phyloP scores from a whole-genome alignment of 73 alveolate genomes.

The Paramecium biaurelia region DNA sequence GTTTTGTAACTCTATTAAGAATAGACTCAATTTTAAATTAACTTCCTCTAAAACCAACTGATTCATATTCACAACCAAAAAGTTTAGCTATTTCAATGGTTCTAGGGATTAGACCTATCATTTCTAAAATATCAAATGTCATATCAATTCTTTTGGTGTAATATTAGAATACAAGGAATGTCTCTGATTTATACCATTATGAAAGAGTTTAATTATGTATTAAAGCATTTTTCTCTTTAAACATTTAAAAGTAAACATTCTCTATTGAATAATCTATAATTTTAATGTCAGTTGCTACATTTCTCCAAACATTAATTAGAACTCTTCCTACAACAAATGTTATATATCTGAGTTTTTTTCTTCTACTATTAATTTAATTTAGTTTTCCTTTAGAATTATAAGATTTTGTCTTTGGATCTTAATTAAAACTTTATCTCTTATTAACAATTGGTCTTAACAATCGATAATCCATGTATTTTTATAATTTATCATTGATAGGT shows the following conservation, averaged over 20 bases:
- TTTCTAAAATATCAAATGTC: slow-evolving; percentile 11
- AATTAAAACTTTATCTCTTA: neutral
- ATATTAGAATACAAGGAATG: slow-evolving; percentile 4
- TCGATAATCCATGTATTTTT: neutral
- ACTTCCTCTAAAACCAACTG: slow-evolving; percentile 92
- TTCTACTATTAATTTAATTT: neutral
- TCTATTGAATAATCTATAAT: slow-evolving; percentile 34
- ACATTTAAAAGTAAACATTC: slow-evolving; percentile 38
- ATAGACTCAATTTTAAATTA: slow-evolving; percentile 97
- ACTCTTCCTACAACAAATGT: slow-evolving; percentile 29
- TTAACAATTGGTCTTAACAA: neutral
- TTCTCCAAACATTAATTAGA: slow-evolving; percentile 49
- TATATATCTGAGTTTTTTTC: neutral
- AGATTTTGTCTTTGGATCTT: neutral
- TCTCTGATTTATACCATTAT: slow-evolving; percentile 23
- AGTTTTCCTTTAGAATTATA: neutral
- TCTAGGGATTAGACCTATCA: slow-evolving; percentile 77
- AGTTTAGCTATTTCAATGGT: slow-evolving; percentile 90
- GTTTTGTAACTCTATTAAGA: slow-evolving; percentile 80
- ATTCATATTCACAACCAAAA: slow-evolving; percentile 94
- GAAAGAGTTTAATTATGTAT: slow-evolving; percentile 2
- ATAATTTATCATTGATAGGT: neutral
- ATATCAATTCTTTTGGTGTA: slow-evolving; percentile 6
- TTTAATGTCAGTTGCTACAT: slow-evolving; percentile 27
- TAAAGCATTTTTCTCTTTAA: slow-evolving; percentile 16